phyloP scores from a whole-genome alignment of 305 asterid species.

The Galium porrigens region DNA sequence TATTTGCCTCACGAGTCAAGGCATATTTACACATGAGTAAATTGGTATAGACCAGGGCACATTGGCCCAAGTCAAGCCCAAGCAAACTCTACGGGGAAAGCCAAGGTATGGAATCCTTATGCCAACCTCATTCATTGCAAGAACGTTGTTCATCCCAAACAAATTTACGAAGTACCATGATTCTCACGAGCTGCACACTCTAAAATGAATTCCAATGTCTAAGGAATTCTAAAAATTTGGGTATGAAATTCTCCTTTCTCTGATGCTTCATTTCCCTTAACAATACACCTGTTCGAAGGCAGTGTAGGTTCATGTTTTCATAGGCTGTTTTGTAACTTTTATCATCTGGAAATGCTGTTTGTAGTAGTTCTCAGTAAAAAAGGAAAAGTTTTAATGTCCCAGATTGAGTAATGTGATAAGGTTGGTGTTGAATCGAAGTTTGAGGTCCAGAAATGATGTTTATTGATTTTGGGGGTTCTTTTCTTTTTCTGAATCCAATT shows the following conservation, averaged over 20 bases:
- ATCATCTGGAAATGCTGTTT: neutral
- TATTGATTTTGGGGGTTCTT: neutral
- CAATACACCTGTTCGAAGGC: neutral
- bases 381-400: neutral
- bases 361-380: neutral
- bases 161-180: neutral
- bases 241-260: constrained; percentile 7
- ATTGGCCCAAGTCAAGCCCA: neutral
- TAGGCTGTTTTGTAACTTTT: neutral
- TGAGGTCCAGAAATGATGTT: neutral
- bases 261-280: neutral
- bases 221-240: neutral
- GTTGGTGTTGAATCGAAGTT: constrained; percentile 1
- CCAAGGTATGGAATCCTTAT: neutral
- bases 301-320: neutral
- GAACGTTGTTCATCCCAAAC: neutral
- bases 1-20: too few species aligned
- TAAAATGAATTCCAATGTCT: neutral
- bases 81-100: neutral
- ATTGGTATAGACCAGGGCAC: neutral
- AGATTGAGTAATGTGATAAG: neutral
- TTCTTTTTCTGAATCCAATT: neutral
- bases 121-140: neutral
- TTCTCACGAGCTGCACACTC: neutral
- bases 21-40: too few species aligned